Evolutionary conservation across 768 basidiomycete species (phyloP).

Genomic region (Coprinellus micaceus): DNA sequence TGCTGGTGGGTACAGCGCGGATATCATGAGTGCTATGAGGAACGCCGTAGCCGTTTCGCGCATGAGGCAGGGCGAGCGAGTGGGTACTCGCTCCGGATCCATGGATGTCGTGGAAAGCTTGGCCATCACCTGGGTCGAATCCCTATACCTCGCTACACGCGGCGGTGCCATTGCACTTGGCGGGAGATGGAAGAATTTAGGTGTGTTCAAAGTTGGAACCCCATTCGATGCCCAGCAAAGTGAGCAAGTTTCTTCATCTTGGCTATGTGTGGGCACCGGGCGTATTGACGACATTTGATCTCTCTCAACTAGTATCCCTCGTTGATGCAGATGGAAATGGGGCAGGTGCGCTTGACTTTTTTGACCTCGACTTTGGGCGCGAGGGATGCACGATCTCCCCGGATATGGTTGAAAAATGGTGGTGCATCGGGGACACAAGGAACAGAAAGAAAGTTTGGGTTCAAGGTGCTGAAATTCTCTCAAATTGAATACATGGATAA

Average conservation of each 20-base stretch:
- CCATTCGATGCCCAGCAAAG: conserved; percentile 77
- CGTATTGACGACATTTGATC: neutral
- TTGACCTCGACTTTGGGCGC: conserved; percentile 32
- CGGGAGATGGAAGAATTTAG: conserved; percentile 37
- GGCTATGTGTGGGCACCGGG: neutral
- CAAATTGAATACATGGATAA: too few species aligned
- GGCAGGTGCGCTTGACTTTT: conserved; percentile 68
- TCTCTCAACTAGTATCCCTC: conserved; percentile 37
- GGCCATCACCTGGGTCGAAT: conserved; percentile 76
- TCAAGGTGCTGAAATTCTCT: too few species aligned
- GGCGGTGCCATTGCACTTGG: conserved; percentile 75
- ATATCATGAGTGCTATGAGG: conserved; percentile 79
- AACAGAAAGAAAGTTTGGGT: conserved; percentile 75
- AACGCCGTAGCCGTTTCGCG: conserved; percentile 70
- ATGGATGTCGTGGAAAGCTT: conserved; percentile 23
- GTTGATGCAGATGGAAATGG: conserved; percentile 43
- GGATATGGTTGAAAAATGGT: conserved; percentile 84
- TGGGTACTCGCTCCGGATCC: neutral
- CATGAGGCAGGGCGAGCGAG: conserved; percentile 46
- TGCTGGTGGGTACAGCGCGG: conserved; percentile 79
- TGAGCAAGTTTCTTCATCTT: conserved; percentile 31
- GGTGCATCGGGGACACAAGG: conserved; percentile 71
- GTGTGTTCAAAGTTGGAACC: conserved; percentile 55
- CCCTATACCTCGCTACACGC: conserved; percentile 75
- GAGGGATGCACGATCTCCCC: conserved; percentile 16